Percentiles rank a stretch among this genome's conserved stretches.
These are phyloP conservation scores for Calocybe gangraenosa DNA, from an alignment of 768 basidiomycete species.

Conservation along the genomic window DNA sequence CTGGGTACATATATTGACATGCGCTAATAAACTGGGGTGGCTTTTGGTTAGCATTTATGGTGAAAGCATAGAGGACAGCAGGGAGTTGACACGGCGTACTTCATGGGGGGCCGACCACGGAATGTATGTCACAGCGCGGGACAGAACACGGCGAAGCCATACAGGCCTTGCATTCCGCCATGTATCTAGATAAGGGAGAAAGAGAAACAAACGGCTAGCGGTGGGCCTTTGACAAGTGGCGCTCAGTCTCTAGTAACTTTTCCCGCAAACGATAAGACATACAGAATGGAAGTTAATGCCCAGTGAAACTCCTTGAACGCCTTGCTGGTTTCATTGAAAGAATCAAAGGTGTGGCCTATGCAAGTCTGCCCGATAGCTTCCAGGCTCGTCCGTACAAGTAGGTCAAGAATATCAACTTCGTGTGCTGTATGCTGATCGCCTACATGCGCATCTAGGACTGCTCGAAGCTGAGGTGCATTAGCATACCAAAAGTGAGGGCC, in stretches of 20 bases:
- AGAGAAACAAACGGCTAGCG: conserved; percentile 20
- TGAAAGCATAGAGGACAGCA: too few relatives aligned
- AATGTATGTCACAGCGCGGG: conserved; percentile 12
- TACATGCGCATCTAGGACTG: conserved; percentile 6
- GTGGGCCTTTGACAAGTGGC: conserved; percentile 15
- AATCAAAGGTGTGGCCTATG: conserved; percentile 17
- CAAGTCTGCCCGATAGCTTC: conserved; percentile 17
- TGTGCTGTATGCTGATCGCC: neutral
- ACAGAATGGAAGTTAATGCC: conserved; percentile 17
- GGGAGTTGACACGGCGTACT: conserved; percentile 6
- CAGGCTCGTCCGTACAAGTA: conserved; percentile 10
- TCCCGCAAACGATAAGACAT: neutral
- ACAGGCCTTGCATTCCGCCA: conserved; percentile 20
- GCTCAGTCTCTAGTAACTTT: neutral
- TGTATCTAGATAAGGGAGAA: conserved; percentile 21
- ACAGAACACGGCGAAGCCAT: conserved; percentile 19
- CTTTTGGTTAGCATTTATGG: neutral
- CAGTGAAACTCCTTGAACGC: conserved; percentile 16
- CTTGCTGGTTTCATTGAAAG: conserved; percentile 14
- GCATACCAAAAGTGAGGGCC: neutral
- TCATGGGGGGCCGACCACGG: conserved; percentile 19
- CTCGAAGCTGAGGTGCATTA: conserved; percentile 5
- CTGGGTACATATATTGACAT: conserved; percentile 18
- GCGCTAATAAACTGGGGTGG: conserved; percentile 18
- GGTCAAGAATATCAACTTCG: conserved; percentile 15